These are phyloP conservation scores for Avena insularis DNA, from an alignment of 176 grass and related monocot genomes.

Conservation along the genomic window DNA sequence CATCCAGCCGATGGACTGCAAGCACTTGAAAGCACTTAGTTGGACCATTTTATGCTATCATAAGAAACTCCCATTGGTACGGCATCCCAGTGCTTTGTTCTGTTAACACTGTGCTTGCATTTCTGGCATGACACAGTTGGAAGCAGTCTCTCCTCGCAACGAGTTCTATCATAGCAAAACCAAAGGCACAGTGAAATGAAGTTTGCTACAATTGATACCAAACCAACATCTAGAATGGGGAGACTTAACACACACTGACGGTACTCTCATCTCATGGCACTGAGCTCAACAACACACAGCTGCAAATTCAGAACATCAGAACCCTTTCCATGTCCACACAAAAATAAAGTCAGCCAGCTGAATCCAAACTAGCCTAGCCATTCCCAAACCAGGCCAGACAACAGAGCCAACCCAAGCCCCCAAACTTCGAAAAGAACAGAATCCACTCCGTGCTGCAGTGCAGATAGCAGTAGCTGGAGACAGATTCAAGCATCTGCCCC, in stretches of 20 bases:
- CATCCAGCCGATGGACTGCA: background rate
- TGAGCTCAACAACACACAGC: background rate
- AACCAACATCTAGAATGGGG: background rate
- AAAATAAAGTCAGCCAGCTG: background rate
- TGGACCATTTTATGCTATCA: background rate
- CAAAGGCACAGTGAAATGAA: background rate
- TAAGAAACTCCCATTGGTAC: background rate
- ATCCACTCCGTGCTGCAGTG: too few species aligned
- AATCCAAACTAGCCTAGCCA: background rate
- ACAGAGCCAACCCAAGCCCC: background rate
- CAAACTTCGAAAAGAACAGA: background rate
- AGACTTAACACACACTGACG: too few species aligned
- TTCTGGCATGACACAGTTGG: background rate
- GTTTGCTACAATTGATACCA: background rate
- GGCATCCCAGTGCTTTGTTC: background rate
- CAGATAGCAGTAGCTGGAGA: background rate
- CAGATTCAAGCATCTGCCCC: background rate
- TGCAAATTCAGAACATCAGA: background rate
- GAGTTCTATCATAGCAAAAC: background rate
- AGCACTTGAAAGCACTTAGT: background rate
- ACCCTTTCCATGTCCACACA: background rate
- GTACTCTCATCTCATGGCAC: background rate
- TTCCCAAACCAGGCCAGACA: background rate
- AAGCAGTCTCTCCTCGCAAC: background rate
- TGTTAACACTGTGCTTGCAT: background rate